These are phyloP conservation scores for Solanum raphanifolium DNA, from an alignment of 257 asterid species.

Conservation along the genomic window DNA sequence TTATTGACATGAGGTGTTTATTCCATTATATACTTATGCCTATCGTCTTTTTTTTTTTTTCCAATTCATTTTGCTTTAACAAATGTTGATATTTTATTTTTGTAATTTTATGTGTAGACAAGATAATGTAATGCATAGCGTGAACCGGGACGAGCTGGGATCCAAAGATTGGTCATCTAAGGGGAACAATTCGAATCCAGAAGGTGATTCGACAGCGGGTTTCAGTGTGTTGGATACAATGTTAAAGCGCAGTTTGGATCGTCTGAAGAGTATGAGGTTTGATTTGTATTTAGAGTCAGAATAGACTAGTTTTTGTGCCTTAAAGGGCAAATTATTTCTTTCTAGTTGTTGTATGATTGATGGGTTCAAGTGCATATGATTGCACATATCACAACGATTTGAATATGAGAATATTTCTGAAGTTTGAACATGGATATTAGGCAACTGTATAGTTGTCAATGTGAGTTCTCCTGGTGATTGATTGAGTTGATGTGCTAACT, in stretches of 20 bases:
- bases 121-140: conserved; percentile 3
- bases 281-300: background rate
- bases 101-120: background rate
- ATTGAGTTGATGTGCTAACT: background rate
- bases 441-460: background rate
- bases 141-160: conserved; percentile 10
- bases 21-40: background rate
- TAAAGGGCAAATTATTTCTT: background rate
- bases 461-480: background rate
- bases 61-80: background rate
- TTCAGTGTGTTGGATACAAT: conserved; percentile 63
- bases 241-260: conserved; percentile 67
- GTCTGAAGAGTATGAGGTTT: conserved; percentile 67
- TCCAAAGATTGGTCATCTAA: conserved; percentile 1
- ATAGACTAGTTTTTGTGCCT: background rate
- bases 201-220: conserved; percentile 39
- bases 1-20: conserved; percentile 30
- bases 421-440: background rate
- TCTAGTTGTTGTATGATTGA: background rate
- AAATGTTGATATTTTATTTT: background rate
- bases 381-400: background rate
- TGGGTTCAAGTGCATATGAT: background rate
- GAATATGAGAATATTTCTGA: background rate
- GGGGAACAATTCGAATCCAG: conserved; percentile 35
- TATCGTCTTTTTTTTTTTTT: background rate